A percentile compares a stretch with the other conserved stretches of the same genome.
phyloP scores from a whole-genome alignment of 2,329 filamentous ascomycete genomes.

The Exserohilum turcica region DNA sequence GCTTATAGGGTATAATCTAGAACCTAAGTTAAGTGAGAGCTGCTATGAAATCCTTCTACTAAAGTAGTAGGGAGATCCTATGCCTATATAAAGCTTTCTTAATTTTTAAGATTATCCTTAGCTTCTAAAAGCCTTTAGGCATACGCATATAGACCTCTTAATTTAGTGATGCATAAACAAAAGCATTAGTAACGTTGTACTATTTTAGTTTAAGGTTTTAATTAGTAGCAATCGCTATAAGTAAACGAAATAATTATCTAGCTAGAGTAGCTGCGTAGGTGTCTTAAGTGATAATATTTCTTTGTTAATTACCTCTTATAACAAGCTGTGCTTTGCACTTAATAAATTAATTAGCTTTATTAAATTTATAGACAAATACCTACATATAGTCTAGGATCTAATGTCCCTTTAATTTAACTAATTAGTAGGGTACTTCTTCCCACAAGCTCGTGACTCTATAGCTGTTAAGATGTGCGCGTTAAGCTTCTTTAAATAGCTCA shows the following conservation, averaged over 20 bases:
- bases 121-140: background rate
- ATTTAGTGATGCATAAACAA: slow-evolving; percentile 22
- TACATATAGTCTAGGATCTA: slow-evolving; percentile 14
- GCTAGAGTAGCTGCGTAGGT: slow-evolving; percentile 1
- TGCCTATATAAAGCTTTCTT: background rate
- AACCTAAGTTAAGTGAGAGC: slow-evolving; percentile 2
- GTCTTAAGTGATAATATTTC: slow-evolving; percentile 6
- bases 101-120: background rate
- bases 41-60: background rate
- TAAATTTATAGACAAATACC: slow-evolving; percentile 13
- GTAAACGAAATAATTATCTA: slow-evolving; percentile 10
- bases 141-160: background rate
- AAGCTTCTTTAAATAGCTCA: background rate
- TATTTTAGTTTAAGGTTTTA: slow-evolving; percentile 24
- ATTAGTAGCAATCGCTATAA: slow-evolving; percentile 23
- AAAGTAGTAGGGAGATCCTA: background rate
- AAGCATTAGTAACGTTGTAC: slow-evolving; percentile 27
- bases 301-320: slow-evolving; percentile 19
- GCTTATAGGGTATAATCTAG: slow-evolving; percentile 5
- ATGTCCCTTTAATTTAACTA: background rate
- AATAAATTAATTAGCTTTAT: slow-evolving; percentile 8
- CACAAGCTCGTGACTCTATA: background rate
- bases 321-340: slow-evolving; percentile 19
- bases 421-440: background rate
- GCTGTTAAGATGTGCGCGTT: background rate